Base-by-base conservation (phyloP, 192 early-diverging fungal species). In the Allomyces macrogynus region DNA sequence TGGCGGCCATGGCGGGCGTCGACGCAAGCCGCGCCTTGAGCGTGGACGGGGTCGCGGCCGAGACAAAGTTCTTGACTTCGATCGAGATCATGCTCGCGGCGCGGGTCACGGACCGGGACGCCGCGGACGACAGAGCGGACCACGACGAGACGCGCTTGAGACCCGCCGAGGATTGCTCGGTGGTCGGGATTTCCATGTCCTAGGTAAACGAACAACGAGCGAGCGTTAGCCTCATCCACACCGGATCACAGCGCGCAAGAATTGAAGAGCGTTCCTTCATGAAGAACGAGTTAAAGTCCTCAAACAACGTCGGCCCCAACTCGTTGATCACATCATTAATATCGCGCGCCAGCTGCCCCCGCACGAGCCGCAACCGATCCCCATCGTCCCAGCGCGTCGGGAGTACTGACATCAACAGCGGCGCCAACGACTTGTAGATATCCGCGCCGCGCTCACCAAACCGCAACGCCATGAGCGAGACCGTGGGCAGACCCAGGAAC, bases 341-440 rank as follows among this genome's bases (percentile, higher is more conserved):
- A 60, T 87, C 80, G 62, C 78, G 76, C 18, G 88, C 83, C 1
- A 97, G 78, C 60, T 87, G 76, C 26, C 83, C 76, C 24, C 94
- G 82, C 27, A 80, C 79, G 20, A 70, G 70, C 14, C 87, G 81
- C 54, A 97, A 78, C 63, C 80, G 81, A 64, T 74, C 78, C 57
- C 76, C 64, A 14, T 64, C 66, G 16, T 57, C 16, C 49, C 49
- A 57, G 49, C 49, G 49, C 49, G 49, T 57, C 16, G 49, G 49
- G 16, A 57, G 20, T 3, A 57, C 20, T 16, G 49, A 14, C 16
- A 57, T 20, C 9, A n/a, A 2, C 49, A 57, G 49, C 49, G 49
- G 49, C 20, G 49, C 49, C 16, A 57, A n/a, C 16, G 49, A 57
- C 16, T n/a, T 57, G 49, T 57, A 57, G 20, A 57, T 57, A 10